Conservation (phyloP, 371 early-diverging fungal species). For the Gilbertella persicaria region DNA sequence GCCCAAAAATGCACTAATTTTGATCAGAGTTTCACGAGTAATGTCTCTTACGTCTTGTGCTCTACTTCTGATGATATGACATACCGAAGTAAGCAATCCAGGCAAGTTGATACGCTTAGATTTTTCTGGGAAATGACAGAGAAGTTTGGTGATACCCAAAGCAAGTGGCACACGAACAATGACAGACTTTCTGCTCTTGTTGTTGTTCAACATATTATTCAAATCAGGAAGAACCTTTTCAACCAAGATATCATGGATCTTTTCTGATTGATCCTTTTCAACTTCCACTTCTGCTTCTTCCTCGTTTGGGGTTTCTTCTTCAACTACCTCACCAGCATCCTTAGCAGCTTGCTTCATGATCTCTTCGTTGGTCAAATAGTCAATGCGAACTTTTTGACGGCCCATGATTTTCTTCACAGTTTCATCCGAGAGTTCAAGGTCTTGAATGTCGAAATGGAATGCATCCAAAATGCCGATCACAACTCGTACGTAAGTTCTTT, state of each 20-base stretch:
- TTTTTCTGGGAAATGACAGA: constrained; percentile 75
- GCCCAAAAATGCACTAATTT: constrained; percentile 84
- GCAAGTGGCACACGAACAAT: constrained; percentile 87
- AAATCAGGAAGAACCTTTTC: constrained; percentile 79
- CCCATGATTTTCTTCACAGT: constrained; percentile 41
- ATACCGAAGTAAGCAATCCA: constrained; percentile 80
- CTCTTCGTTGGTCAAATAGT: constrained; percentile 42
- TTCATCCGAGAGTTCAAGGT: constrained; percentile 53
- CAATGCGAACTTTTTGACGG: constrained; percentile 45
- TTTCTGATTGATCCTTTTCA: constrained; percentile 49
- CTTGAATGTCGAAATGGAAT: constrained; percentile 86
- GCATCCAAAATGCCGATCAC: constrained; percentile 82
- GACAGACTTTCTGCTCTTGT: constrained; percentile 73
- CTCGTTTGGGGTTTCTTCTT: constrained; percentile 10
- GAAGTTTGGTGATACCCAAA: constrained; percentile 79
- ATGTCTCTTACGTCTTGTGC: constrained; percentile 84
- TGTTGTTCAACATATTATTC: constrained; percentile 64
- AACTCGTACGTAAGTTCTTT: constrained; percentile 77
- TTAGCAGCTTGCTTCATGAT: constrained; percentile 34
- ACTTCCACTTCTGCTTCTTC: constrained; percentile 31
- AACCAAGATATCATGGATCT: constrained; percentile 72
- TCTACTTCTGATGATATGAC: constrained; percentile 83
- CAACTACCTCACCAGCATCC: constrained; percentile 28
- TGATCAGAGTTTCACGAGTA: constrained; percentile 83
- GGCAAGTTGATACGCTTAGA: constrained; percentile 82